phyloP scores from a whole-genome alignment of 768 basidiomycete genomes.

The Cubamyces lactineus region DNA sequence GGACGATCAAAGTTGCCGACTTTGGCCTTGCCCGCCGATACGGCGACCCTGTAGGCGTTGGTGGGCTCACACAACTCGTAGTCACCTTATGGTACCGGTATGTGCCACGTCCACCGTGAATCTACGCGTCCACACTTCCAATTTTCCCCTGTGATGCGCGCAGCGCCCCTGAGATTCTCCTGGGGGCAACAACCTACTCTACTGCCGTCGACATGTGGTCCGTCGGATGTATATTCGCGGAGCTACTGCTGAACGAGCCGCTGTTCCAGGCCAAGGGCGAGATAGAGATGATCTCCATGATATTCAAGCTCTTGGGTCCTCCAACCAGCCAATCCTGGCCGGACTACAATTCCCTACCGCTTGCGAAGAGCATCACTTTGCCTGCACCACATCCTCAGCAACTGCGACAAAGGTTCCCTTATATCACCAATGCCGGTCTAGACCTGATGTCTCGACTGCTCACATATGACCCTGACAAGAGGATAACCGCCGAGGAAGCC shows the following conservation, averaged over 20 bases:
- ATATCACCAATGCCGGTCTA: slow-evolving; percentile 81
- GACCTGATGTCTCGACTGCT: slow-evolving; percentile 82
- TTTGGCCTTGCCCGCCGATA: slow-evolving; percentile 96
- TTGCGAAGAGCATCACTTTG: slow-evolving; percentile 77
- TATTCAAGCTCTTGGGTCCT: slow-evolving; percentile 94
- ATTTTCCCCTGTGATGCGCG: slow-evolving; percentile 16
- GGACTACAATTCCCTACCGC: slow-evolving; percentile 75
- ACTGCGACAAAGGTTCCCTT: slow-evolving; percentile 84
- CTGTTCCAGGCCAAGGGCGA: slow-evolving; percentile 98
- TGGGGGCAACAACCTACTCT: slow-evolving; percentile 92
- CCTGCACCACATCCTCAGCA: slow-evolving; percentile 75
- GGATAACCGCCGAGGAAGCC: slow-evolving; percentile 91
- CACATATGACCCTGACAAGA: slow-evolving; percentile 84
- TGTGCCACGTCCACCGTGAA: slow-evolving; percentile 28
- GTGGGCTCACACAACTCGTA: slow-evolving; percentile 97
- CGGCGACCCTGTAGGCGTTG: slow-evolving; percentile 94
- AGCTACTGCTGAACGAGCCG: slow-evolving; percentile 92
- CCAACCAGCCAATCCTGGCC: slow-evolving; percentile 90
- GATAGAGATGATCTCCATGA: slow-evolving; percentile 89
- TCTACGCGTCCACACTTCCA: slow-evolving; percentile 22
- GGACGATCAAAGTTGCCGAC: slow-evolving; percentile 98
- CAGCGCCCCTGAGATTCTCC: slow-evolving; percentile 93
- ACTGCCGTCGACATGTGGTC: slow-evolving; percentile 99
- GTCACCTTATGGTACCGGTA: slow-evolving; percentile 99
- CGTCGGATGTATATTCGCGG: slow-evolving; percentile 97